Base-by-base conservation (phyloP, 2,329 filamentous ascomycete species). In the Ophiocordyceps australis region DNA sequence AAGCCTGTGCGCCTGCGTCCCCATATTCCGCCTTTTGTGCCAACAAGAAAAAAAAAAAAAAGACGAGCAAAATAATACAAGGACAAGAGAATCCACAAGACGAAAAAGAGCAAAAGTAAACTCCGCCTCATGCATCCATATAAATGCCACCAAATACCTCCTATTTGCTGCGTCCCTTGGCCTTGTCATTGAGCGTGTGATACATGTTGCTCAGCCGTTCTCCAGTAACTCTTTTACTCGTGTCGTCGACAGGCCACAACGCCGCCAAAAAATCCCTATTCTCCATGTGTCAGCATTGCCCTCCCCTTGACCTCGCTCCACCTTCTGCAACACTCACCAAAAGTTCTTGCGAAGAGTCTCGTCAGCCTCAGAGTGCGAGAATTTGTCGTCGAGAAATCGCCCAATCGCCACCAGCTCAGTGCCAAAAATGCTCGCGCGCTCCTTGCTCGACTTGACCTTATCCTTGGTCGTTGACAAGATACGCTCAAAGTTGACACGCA, bases 401-500 rank as follows among this genome's bases (percentile, higher is more conserved):
- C 72, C 72, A 43, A 76, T 70, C 5, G 58, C 58, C 22, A 72
- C 54, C 20, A 76, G 49, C 39, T 74, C 65, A 16, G 55, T 52
- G 37, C 71, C 72, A 40, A 75, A 64, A 22, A 72, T 60, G 38
- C 56, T 61, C 14, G 73, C 62, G 23, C 73, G 60, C 27, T 66
- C 60, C 35, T 73, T 70, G 38, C 66, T 65, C 16, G 63, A 67
- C 28, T 67, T 68, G 32, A 73, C 65, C 25, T 62, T 62, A 35
- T 70, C 68, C 35, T 65, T 66, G 3, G 66, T 75, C 4, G 70
- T 71, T 26, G 59, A 62, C 28, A 65, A 54, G 28, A 76, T 65
- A 16, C 54, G 57, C 34, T 64, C 59, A 26, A 77, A 62, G 32
- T 67, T 71, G 31, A 65, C 59, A 25, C 58, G 58, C 16, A 76